Evolutionary conservation across 2,329 filamentous ascomycete species (phyloP).

Genomic region (Botrytis galanthina): DNA sequence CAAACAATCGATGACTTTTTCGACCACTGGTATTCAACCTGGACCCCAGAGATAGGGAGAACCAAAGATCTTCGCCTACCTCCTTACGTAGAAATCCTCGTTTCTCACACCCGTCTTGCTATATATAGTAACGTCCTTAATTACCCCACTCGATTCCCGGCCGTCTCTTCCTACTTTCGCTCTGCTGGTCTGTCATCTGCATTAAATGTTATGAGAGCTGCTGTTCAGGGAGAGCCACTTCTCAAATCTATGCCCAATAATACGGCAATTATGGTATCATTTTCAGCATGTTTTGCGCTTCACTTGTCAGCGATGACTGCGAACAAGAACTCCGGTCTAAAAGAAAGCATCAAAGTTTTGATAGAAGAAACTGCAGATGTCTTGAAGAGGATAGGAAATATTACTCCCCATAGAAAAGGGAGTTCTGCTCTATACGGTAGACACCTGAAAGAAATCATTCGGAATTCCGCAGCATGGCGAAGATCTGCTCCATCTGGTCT

Average conservation of each 20-base stretch:
- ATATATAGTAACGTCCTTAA: slow-evolving; percentile 74
- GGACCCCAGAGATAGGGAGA: slow-evolving; percentile 56
- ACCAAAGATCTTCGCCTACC: slow-evolving; percentile 58
- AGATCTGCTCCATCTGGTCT: slow-evolving; percentile 7
- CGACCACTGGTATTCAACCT: slow-evolving; percentile 61
- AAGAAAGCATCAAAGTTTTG: slow-evolving; percentile 60
- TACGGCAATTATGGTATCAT: slow-evolving; percentile 76
- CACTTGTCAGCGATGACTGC: slow-evolving; percentile 59
- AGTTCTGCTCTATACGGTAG: slow-evolving; percentile 60
- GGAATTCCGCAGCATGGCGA: slow-evolving; percentile 24
- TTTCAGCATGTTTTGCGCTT: slow-evolving; percentile 70
- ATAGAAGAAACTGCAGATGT: slow-evolving; percentile 69
- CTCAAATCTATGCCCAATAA: slow-evolving; percentile 77
- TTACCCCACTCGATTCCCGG: slow-evolving; percentile 66
- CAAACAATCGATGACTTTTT: slow-evolving; percentile 64
- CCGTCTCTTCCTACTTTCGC: slow-evolving; percentile 71
- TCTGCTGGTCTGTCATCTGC: slow-evolving; percentile 69
- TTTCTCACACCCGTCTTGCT: slow-evolving; percentile 70
- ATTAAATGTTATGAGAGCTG: slow-evolving; percentile 70
- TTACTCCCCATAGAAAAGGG: slow-evolving; percentile 64
- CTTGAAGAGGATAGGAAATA: slow-evolving; percentile 65
- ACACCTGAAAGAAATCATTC: slow-evolving; percentile 48
- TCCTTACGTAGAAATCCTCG: slow-evolving; percentile 72
- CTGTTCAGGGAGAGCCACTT: slow-evolving; percentile 67
- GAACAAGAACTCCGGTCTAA: slow-evolving; percentile 54